Evolutionary conservation across 495 filamentous ascomycete genomes (phyloP), one percentile per base, ranked within the genome.

Genomic region (Xylaria intraflava): DNA sequence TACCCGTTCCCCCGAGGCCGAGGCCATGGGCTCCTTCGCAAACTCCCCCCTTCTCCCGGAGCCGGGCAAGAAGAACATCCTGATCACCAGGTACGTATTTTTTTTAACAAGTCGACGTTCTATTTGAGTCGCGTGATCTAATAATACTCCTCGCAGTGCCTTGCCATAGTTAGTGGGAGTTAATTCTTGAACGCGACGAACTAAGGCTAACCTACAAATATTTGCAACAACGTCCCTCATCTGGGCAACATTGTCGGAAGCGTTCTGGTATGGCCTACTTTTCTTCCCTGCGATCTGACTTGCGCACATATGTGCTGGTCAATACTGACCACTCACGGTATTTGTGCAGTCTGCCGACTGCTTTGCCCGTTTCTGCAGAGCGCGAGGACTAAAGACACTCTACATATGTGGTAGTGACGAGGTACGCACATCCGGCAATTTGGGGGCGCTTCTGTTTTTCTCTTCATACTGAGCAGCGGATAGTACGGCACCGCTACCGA

Each of bases 181-280:
- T 17, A 9, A 17, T 29, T 19, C 5, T 26, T 22, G 1, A 27
- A 24, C 35, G 16, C n/a, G 4, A 24, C 23, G 8, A 16, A 23
- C 24, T 14, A 20, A 31, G 31, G 20, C 47, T 49, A 36, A 49
- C 47, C 33, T 33, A 16, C 35, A 49, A 19, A 40, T 23, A 49
- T 35, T 12, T 51, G 48, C 46, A 97, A 97, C 74, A 96, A 96
- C 70, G 88, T 94, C 9, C 93, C 92, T 46, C 92, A 96, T 71
- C 77, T 96, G 62, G 91, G 93, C 49, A 98, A 98, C 69, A 85
- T 96, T 50, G 80, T 96, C 49, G 93, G 93, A 51, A 89, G 84
- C 58, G 90, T 95, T 33, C 79, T 97, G 62, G 52, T 55, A 49
- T 14, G 20, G 38, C 26, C 7, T 17, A 6, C 14, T 19, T 24